Conservation (phyloP, 2,329 filamentous ascomycete genomes). For the Gnomoniopsis sp. region DNA sequence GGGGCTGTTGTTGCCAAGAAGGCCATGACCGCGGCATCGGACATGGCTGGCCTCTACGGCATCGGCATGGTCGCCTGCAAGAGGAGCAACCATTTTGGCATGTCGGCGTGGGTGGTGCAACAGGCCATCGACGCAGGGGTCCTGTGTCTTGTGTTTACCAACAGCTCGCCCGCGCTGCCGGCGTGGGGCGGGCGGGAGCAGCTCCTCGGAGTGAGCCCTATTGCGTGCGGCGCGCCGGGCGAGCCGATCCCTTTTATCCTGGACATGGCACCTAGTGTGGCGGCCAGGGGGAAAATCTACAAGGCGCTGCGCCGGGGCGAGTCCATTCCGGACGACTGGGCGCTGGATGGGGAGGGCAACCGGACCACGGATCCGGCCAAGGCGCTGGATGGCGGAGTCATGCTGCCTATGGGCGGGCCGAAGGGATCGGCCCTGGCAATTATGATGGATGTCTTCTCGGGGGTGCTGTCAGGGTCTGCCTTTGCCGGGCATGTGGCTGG, state of each 20-base stretch:
- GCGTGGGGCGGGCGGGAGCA: constrained; percentile 66
- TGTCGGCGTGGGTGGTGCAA: constrained; percentile 77
- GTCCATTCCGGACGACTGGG: constrained; percentile 71
- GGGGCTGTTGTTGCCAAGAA: constrained; percentile 67
- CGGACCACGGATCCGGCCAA: constrained; percentile 68
- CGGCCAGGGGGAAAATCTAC: constrained; percentile 70
- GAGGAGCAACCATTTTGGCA: constrained; percentile 80
- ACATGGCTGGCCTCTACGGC: constrained; percentile 61
- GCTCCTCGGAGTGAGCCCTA: constrained; percentile 70
- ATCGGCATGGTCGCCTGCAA: constrained; percentile 75
- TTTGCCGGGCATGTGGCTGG: constrained; percentile 75
- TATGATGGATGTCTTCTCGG: constrained; percentile 90
- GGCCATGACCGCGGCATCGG: constrained; percentile 66
- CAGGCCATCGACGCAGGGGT: constrained; percentile 70
- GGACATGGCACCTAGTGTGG: constrained; percentile 71
- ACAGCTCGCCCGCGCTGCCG: constrained; percentile 69
- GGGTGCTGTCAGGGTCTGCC: constrained; percentile 71
- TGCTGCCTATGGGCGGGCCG: constrained; percentile 82
- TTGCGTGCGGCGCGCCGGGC: constrained; percentile 73
- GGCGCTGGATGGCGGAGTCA: constrained; percentile 67
- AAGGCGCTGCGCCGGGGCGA: constrained; percentile 65
- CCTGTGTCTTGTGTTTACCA: constrained; percentile 70
- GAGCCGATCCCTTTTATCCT: constrained; percentile 62
- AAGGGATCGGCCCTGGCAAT: constrained; percentile 75
- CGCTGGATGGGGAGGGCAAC: constrained; percentile 66